Evolutionary conservation across 2,329 filamentous ascomycete genomes (phyloP), one percentile per base, ranked within the genome.

Genomic region (Periconia digitata): DNA sequence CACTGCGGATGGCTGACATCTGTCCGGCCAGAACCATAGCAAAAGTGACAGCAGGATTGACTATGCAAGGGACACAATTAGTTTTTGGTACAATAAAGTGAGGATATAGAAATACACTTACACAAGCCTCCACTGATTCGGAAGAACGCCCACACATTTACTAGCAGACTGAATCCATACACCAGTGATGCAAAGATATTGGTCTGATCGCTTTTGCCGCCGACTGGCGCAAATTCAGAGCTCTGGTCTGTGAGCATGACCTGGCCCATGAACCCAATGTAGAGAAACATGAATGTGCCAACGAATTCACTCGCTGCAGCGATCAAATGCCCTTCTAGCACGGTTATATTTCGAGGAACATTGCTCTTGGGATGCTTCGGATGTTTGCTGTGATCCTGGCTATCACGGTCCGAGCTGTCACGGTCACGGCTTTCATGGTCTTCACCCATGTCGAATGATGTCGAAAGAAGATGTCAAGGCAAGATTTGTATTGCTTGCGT

Each of bases 71-170:
- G 24, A 41, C 40, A 39, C 36, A 42, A 40, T 40, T 20, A 39
- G 38, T 52, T 51, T 1, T 64, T 61, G 32, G n/a, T n/a, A n/a
- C n/a, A n/a, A 66, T 21, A 17, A 23, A 44, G 44, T n/a, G 47
- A 16, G 7, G 18, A 42, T 2, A 13, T 51, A 55, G 42, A 54
- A 49, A 61, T 62, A 53, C 55, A 73, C 61, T 62, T 63, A 27
- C 67, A 63, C 40, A 65, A 60, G 17, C 56, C 64, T 1, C 69
- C 70, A 44, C 62, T 67, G 32, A 72, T 67, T 4, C 63, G 49
- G 34, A 60, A 69, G 27, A 70, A 69, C 0, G 62, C 57, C 66
- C 64, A 70, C 0, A 58, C 63, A 46, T 65, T 67, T 0, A 69
- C 64, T 34, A 67, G 39, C 17, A 68, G 48, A 36, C 55, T 60